Percentiles rank a stretch among this genome's conserved stretches.
phyloP scores from a whole-genome alignment of 176 grass and related monocot genomes.

The Phoenix dactylifera region DNA sequence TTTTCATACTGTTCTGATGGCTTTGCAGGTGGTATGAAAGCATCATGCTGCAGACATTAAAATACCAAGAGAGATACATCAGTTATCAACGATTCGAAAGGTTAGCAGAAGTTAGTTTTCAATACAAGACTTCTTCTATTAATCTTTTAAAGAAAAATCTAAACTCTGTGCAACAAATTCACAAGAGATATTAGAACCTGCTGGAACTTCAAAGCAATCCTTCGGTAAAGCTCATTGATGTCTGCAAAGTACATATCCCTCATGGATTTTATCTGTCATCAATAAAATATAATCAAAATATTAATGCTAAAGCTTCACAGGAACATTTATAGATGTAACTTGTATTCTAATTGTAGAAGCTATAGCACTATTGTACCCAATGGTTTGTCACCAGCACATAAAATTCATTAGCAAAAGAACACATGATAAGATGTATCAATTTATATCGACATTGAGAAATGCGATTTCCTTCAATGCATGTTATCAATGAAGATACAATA shows the following conservation, averaged over 20 bases:
- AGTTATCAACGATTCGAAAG: no score
- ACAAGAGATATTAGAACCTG: background rate
- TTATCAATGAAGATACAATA: no score
- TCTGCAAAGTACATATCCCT: background rate
- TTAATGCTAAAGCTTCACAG: background rate
- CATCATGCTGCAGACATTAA: slow-evolving; percentile 28
- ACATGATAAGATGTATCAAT: no score
- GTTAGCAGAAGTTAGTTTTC: background rate
- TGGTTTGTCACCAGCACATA: no score
- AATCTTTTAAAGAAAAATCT: background rate
- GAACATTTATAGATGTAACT: background rate
- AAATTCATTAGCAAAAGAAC: no score
- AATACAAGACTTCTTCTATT: background rate
- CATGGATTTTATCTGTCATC: background rate
- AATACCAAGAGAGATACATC: background rate
- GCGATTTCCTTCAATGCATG: no score
- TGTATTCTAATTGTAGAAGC: background rate
- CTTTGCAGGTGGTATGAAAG: slow-evolving; percentile 23
- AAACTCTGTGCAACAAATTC: background rate
- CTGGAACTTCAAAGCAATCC: background rate
- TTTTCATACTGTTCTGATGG: slow-evolving; percentile 48
- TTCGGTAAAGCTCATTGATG: background rate
- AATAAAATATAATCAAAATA: background rate
- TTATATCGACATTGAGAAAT: no score
- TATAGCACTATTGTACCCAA: no score